Base-by-base conservation (phyloP, 83 land plant genomes). In the Larix sibirica region DNA sequence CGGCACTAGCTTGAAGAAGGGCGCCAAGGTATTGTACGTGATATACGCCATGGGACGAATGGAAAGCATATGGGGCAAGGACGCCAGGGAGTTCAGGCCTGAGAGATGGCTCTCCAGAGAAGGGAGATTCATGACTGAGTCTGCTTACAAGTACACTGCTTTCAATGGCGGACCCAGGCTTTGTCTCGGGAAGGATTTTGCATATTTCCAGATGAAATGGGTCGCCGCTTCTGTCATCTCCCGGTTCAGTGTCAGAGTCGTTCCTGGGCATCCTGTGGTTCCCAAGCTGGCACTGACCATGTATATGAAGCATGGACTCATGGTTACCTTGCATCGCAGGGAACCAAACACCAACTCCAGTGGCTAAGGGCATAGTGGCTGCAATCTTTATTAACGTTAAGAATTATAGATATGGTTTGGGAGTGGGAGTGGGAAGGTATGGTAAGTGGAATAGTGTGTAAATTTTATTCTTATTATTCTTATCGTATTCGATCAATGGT, bases 1-100 rank as follows among this genome's bases (percentile, higher is more conserved):
- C 14, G 97, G 97, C 4, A 88, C 90, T 4, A 13, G 23, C 0
- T 81, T 91, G 36, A 10, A 61, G 36, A 85, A 85, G n/a, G 87
- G 77, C 7, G 77, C 56, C 17, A 70, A 82, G 81, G 64, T 94
- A 13, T 23, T 88, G 77, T 81, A 91, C 58, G 24, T 80, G 10
- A 63, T 87, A 36, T 91, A 89, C 82, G 78, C 93, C 13, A 91
- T 94, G 95, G 97, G 92, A n/a, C 88, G 97, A 44, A 89, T 91
- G 93, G 85, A 86, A 77, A 50, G 79, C 28, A 81, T 94, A 2
- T 94, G 96, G 96, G 96, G 96, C n/a, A 56, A 84, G 26, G 95
- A 92, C 54, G 89, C 90, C 87, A 0, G 47, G 62, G 86, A 89
- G 79, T 94, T 90, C 83, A 83, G 75, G 83, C 96, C 96, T 0